Base-by-base conservation (phyloP, 352 stramenopile genomes). In the Globisporangium spinosum region DNA sequence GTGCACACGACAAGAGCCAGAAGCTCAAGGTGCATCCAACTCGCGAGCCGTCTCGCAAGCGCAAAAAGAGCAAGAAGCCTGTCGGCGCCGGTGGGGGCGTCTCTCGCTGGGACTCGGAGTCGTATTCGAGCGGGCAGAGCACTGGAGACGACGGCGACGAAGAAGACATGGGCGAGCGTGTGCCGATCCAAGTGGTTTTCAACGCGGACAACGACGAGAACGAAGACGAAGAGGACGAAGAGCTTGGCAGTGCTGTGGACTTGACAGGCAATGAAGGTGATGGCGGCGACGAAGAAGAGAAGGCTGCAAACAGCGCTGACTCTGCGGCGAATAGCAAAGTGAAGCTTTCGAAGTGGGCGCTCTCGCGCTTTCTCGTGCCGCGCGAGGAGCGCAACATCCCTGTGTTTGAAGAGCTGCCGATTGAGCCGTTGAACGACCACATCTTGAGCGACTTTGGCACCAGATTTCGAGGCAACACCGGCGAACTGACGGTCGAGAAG, bases 341-440 rank as follows among this genome's bases (percentile, higher is more conserved):
- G 62, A 89, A 77, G 70, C 73, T 93, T 15, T 93, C 85, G 32
- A 90, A 81, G 56, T 93, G 85, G 85, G 83, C 85, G 3, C 76
- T 85, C 40, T 62, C 77, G 51, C 83, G 85, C n/a, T 93, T 93
- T 66, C 72, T 92, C 5, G 75, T 87, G 65, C 75, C 83, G 51
- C 70, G 71, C 6, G 84, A 79, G 43, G 72, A 90, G 43, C 83
- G 85, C 29, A 79, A 84, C 15, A 55, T 85, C 3, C 77, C 77
- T 1, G 66, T 84, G 55, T 40, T 89, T 7, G 85, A 91, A 59
- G 82, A 93, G 57, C 73, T 77, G 29, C 79, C 83, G 13, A 66
- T 95, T 10, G 85, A 95, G 66, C 85, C 87, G 53, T 70, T 95
- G n/a, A 93, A 91, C 47, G 87, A 95, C 57, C 90, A 87, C 64